These are phyloP conservation scores for Pseudogymnoascus sp. DNA, from an alignment of 2,329 filamentous ascomycete species.

Conservation along the genomic window DNA sequence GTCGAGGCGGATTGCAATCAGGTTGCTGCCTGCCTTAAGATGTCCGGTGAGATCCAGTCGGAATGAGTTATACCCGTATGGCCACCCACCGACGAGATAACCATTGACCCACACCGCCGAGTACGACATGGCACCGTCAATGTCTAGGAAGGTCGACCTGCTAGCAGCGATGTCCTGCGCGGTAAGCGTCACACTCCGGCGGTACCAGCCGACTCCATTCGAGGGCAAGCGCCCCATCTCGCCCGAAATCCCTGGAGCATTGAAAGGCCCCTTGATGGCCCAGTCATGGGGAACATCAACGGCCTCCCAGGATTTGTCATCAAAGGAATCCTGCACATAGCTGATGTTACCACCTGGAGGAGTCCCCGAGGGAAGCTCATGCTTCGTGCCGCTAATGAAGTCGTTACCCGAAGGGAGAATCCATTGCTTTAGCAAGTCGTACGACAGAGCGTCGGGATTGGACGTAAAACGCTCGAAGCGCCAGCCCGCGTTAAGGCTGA, in stretches of 20 bases:
- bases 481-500: constrained; percentile 31
- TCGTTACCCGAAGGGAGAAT: constrained; percentile 37
- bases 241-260: constrained; percentile 31
- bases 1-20: constrained; percentile 45
- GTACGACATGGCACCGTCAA: constrained; percentile 18
- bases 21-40: constrained; percentile 33
- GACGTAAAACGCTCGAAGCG: constrained; percentile 32
- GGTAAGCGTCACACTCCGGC: constrained; percentile 33
- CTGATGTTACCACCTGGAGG: constrained; percentile 27
- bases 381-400: constrained; percentile 32
- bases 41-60: constrained; percentile 44
- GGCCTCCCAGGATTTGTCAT: constrained; percentile 37
- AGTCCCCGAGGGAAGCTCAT: constrained; percentile 29
- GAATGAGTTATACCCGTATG: constrained; percentile 33
- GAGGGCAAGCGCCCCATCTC: constrained; percentile 41
- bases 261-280: constrained; percentile 43
- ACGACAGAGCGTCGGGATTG: constrained; percentile 34
- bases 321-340: constrained; percentile 31
- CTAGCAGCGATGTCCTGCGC: constrained; percentile 26
- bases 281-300: constrained; percentile 43
- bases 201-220: constrained; percentile 50
- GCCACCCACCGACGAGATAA: constrained; percentile 17
- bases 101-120: constrained; percentile 18
- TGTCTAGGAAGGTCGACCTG: constrained; percentile 39
- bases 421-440: constrained; percentile 35